Percentiles rank a stretch among this genome's conserved stretches.
These are phyloP conservation scores for Annulohypoxylon nitens DNA, from an alignment of 495 filamentous ascomycete species.

Conservation along the genomic window DNA sequence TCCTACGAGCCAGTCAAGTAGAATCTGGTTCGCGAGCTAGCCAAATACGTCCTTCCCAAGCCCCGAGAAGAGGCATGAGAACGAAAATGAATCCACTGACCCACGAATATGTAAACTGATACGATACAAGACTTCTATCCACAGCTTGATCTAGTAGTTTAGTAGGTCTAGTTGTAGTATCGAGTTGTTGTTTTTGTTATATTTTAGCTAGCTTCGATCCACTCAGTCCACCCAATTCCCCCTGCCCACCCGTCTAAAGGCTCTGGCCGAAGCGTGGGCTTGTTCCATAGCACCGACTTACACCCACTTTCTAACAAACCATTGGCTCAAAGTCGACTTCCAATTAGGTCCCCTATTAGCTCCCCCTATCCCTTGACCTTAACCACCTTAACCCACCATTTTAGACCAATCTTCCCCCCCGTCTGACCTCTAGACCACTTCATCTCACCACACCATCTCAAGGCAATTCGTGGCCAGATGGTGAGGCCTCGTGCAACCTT, in stretches of 20 bases:
- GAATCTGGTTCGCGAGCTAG: slow-evolving; percentile 24
- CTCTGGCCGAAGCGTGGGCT: slow-evolving; percentile 42
- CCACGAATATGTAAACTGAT: slow-evolving; percentile 30
- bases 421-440: slow-evolving; percentile 46
- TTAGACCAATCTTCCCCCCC: slow-evolving; percentile 34
- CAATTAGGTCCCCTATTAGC: slow-evolving; percentile 34
- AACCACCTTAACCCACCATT: slow-evolving; percentile 21
- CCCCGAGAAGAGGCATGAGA: slow-evolving; percentile 26
- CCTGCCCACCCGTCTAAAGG: background rate
- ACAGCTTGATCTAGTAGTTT: slow-evolving; percentile 26
- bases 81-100: slow-evolving; percentile 29
- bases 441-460: slow-evolving; percentile 46
- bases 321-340: slow-evolving; percentile 33
- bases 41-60: slow-evolving; percentile 21
- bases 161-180: background rate
- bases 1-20: slow-evolving; percentile 28
- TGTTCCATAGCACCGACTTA: slow-evolving; percentile 40
- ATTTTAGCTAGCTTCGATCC: slow-evolving; percentile 28
- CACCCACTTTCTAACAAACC: slow-evolving; percentile 22
- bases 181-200: background rate
- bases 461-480: slow-evolving; percentile 45
- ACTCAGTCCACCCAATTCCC: slow-evolving; percentile 17
- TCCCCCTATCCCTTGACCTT: slow-evolving; percentile 35
- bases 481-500: slow-evolving; percentile 51
- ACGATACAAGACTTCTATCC: slow-evolving; percentile 14